phyloP scores from a whole-genome alignment of 768 basidiomycete species.

The Amanita fuliginea region DNA sequence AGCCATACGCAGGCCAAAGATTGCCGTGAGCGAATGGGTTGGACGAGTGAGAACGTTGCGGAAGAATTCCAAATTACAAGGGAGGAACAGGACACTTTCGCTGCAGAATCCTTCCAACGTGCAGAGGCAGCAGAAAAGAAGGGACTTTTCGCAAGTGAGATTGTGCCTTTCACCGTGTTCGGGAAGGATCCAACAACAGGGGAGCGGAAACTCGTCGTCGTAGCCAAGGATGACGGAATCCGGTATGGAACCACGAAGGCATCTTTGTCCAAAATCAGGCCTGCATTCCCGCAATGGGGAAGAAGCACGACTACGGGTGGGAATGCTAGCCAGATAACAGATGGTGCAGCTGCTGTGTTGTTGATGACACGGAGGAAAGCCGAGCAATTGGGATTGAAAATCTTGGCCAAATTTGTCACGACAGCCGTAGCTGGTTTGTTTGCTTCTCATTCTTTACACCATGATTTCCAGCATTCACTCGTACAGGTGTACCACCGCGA shows the following conservation, averaged over 20 bases:
- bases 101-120: conserved; percentile 66
- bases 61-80: conserved; percentile 60
- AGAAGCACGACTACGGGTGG: conserved; percentile 68
- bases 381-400: conserved; percentile 56
- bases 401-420: conserved; percentile 73
- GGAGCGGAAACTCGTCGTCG: conserved; percentile 36
- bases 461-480: neutral
- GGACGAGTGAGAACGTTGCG: conserved; percentile 85
- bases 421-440: conserved; percentile 53
- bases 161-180: conserved; percentile 65
- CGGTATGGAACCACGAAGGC: conserved; percentile 64
- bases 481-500: conserved; percentile 57
- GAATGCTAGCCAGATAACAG: conserved; percentile 79
- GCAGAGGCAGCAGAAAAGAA: conserved; percentile 65
- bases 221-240: conserved; percentile 70
- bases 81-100: conserved; percentile 66
- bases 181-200: conserved; percentile 48
- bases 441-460: neutral
- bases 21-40: conserved; percentile 70
- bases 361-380: conserved; percentile 77
- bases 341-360: conserved; percentile 73
- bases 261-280: conserved; percentile 45
- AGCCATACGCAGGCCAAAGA: conserved; percentile 45
- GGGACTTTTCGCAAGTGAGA: conserved; percentile 58
- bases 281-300: conserved; percentile 82